Base-by-base conservation (phyloP, 805 yeast species). In the Suhomyces faveliae region DNA sequence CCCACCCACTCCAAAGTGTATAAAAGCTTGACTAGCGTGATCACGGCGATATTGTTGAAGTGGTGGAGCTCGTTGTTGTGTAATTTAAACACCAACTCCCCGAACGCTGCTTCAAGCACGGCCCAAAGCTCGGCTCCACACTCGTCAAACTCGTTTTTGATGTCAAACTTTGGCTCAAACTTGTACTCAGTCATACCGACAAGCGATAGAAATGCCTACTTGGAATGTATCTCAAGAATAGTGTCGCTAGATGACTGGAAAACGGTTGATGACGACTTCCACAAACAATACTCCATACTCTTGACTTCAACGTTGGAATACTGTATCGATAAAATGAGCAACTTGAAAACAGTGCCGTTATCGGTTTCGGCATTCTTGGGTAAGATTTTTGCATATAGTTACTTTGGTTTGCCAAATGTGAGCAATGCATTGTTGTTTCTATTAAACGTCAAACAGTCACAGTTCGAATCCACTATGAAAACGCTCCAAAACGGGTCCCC, bases 301-400 rank as follows among this genome's bases (percentile, higher is more conserved):
- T 65, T 86, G 21, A 60, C 70, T n/a, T 68, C 72, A 35, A 84
- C 92, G 1, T 64, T 83, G 45, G 78, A 76, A 42, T 77, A 72
- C 54, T 71, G 80, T 46, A 70, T 85, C 10, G 61, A 67, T 43
- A 75, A 77, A 53, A 65, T 83, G 48, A 60, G 66, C 27, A 66
- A 73, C 42, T 56, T 74, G 47, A 83, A 83, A 52, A 71, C 71
- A 20, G 67, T 83, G 9, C 73, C 87, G 0, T 62, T 81, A n/a
- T 72, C 85, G 5, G 63, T 78, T 17, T 72, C 81, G 19, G 89
- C 89, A 3, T 84, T 85, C 54, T 69, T 81, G 10, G 92, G 92
- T 5, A 85, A 86, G 57, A 76, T 83, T 3, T 77, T 86, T 60
- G 90, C 90, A 1, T 80, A 81, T 57, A 68, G 81, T 3, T 86